These are phyloP conservation scores for Saccharomyces jurei DNA, from an alignment of 805 yeast species.

Conservation along the genomic window DNA sequence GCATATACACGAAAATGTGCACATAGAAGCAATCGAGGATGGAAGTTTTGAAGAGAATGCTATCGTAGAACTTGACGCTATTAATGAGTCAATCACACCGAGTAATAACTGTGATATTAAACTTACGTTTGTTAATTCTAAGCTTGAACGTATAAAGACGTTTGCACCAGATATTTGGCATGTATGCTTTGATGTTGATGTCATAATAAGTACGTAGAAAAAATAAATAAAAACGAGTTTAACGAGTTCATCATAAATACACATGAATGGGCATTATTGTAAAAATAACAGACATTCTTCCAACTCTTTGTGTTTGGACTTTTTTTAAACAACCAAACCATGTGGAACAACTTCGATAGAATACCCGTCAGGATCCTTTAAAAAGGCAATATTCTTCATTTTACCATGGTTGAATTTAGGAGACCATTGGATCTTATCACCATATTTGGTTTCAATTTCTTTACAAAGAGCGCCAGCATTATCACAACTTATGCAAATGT, in stretches of 20 bases:
- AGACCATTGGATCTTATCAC: slow-evolving; percentile 51
- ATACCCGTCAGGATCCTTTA: slow-evolving; percentile 89
- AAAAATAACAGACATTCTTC: neutral
- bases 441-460: slow-evolving; percentile 38
- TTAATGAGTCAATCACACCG: neutral
- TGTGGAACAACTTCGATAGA: slow-evolving; percentile 62
- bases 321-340: slow-evolving; percentile 12
- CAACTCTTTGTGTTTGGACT: neutral
- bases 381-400: slow-evolving; percentile 56
- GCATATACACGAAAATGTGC: slow-evolving; percentile 76
- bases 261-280: neutral
- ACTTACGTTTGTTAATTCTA: neutral
- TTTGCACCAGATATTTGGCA: slow-evolving; percentile 88
- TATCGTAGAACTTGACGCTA: neutral
- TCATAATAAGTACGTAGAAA: slow-evolving; percentile 1
- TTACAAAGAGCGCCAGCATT: slow-evolving; percentile 45
- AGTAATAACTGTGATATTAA: neutral
- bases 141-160: slow-evolving; percentile 61
- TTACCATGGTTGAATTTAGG: slow-evolving; percentile 48
- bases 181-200: slow-evolving; percentile 43
- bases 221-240: neutral
- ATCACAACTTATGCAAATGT: slow-evolving; percentile 63
- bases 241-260: neutral
- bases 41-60: slow-evolving; percentile 6
- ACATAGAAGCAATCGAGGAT: slow-evolving; percentile 32